These are phyloP conservation scores for Extremus antarcticus DNA, from an alignment of 495 filamentous ascomycete genomes.

Conservation along the genomic window DNA sequence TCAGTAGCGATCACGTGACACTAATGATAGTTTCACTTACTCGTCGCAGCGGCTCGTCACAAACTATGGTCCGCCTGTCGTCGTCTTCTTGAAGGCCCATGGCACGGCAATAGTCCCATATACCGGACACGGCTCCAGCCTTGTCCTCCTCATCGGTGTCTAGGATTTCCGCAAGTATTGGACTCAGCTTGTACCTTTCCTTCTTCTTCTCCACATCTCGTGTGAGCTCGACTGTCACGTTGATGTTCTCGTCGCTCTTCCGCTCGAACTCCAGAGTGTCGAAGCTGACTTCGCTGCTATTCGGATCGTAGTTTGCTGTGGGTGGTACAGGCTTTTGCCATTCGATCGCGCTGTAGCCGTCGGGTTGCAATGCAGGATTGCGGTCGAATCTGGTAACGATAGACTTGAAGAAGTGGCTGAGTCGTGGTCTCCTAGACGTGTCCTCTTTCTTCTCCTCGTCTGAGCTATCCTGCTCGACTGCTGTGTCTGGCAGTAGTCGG, in stretches of 20 bases:
- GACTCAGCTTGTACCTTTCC: conserved; percentile 70
- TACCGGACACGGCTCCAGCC: conserved; percentile 71
- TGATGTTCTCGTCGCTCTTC: conserved; percentile 81
- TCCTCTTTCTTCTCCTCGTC: conserved; percentile 42
- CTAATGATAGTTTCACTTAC: conserved; percentile 37
- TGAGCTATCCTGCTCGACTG: conserved; percentile 43
- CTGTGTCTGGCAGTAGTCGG: conserved; percentile 47
- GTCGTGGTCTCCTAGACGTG: conserved; percentile 40
- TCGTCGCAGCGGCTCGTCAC: conserved; percentile 66
- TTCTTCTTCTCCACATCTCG: conserved; percentile 72
- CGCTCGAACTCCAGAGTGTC: conserved; percentile 87
- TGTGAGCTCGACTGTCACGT: conserved; percentile 78
- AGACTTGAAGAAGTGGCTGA: conserved; percentile 93
- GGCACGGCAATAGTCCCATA: conserved; percentile 90
- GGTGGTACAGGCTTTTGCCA: conserved; percentile 57
- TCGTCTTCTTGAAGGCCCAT: conserved; percentile 85
- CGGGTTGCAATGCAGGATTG: conserved; percentile 39
- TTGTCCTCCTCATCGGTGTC: conserved; percentile 81
- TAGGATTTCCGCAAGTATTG: conserved; percentile 69
- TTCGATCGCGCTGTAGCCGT: conserved; percentile 51
- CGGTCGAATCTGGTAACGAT: conserved; percentile 82
- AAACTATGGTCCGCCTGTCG: conserved; percentile 80
- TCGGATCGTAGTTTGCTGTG: conserved; percentile 26
- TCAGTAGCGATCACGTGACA: background rate
- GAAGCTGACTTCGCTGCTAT: conserved; percentile 53